Evolutionary conservation across 176 grass and related monocot genomes (phyloP).

Genomic region (Canna indica): DNA sequence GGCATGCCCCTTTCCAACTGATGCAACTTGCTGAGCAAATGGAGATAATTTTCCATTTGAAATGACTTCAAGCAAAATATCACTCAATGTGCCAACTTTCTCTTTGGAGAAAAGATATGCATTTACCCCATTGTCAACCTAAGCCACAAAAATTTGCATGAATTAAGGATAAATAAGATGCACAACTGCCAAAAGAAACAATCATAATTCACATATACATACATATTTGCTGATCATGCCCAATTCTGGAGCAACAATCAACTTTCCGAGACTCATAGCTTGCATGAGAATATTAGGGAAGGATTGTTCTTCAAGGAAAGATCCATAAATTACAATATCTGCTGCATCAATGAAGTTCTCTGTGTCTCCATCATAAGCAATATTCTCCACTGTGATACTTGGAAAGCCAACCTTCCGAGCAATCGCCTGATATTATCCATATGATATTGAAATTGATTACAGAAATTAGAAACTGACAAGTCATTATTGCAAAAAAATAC

Average conservation of each 20-base stretch:
- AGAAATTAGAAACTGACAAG: slow-evolving; percentile 21
- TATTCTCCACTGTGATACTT: slow-evolving; percentile 44
- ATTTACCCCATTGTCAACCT: slow-evolving; percentile 89
- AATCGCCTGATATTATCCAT: slow-evolving; percentile 32
- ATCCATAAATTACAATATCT: slow-evolving; percentile 83
- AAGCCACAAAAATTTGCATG: slow-evolving; percentile 26
- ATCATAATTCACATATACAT: slow-evolving; percentile 15
- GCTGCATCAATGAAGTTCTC: slow-evolving; percentile 40
- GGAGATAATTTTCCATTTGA: slow-evolving; percentile 59
- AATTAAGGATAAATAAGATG: background rate
- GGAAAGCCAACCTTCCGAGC: slow-evolving; percentile 61
- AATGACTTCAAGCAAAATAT: slow-evolving; percentile 47
- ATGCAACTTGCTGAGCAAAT: slow-evolving; percentile 65
- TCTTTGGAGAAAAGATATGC: slow-evolving; percentile 69
- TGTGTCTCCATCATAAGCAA: slow-evolving; percentile 44
- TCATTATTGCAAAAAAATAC: background rate
- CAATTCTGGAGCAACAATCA: slow-evolving; percentile 87
- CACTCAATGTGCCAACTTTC: slow-evolving; percentile 43
- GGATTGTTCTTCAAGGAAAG: slow-evolving; percentile 80
- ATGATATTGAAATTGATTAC: background rate
- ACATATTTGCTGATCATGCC: slow-evolving; percentile 82
- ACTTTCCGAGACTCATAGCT: slow-evolving; percentile 80
- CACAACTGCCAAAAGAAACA: slow-evolving; percentile 13
- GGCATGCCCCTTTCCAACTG: slow-evolving; percentile 54
- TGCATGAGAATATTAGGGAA: slow-evolving; percentile 68